Evolutionary conservation across 2,329 filamentous ascomycete genomes (phyloP), one percentile per base, ranked within the genome.

Genomic region (Fusarium sp.): DNA sequence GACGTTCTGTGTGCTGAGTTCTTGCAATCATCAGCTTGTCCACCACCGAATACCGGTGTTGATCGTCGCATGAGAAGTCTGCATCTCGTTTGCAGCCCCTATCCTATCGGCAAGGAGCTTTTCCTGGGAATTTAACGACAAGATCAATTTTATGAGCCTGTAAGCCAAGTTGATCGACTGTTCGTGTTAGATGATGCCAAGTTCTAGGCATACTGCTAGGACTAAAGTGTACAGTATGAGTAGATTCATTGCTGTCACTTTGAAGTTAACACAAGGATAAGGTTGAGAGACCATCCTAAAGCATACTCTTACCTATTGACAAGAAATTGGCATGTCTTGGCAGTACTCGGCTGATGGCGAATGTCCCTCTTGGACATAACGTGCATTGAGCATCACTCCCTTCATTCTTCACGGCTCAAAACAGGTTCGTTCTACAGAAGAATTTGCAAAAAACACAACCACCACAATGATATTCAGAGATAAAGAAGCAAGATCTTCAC

Each of bases 401-500:
- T 51, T 51, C 12, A 34, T 44, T 39, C 18, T 25, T 7, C 11
- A 4, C 21, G 16, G 12, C 19, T 12, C 14, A 39, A 65, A 65
- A 21, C 46, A 65, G 42, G 46, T 23, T 52, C 19, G 18, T 34
- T 16, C 16, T 30, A 13, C 21, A 46, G 13, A 65, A 26, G 25
- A 42, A 50, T 21, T 45, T 12, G n/a, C 13, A 37, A 37, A 34
- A 42, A 21, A 58, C 11, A 45, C 56, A 62, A 51, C 60, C 59
- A 56, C 21, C 28, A 62, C 18, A 42, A 21, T 37, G 30, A 21
- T 4, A 43, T 44, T 39, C 42, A 26, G n/a, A 25, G 19, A 37
- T 31, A 37, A 21, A 31, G 34, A 16, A 52, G 25, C 28, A 67
- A 62, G 41, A 67, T 67, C 25, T 58, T 53, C 63, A 23, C 42